These are phyloP conservation scores for Syzygium aromaticum DNA, from an alignment of 345 rosid genomes.

Conservation along the genomic window DNA sequence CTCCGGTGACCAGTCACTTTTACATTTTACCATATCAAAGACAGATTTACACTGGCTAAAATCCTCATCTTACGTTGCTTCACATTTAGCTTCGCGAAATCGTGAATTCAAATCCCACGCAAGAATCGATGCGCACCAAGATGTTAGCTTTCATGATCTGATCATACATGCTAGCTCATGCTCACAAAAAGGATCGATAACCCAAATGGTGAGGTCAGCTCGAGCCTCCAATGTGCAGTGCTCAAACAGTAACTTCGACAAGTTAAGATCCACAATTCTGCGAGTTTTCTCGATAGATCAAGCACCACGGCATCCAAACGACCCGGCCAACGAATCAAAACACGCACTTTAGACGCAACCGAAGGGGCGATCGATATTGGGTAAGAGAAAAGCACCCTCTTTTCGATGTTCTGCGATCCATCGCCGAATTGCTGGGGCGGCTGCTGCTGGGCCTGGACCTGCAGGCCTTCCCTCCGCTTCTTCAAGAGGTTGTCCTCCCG, in stretches of 20 bases:
- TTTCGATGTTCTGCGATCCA: conserved; percentile 44
- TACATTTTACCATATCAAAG: background rate
- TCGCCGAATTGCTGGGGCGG: conserved; percentile 9
- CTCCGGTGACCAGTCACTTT: background rate
- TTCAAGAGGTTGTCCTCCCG: conserved; percentile 64
- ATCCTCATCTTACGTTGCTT: background rate
- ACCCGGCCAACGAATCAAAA: background rate
- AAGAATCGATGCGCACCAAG: background rate
- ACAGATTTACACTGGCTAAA: background rate
- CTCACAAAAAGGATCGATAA: background rate
- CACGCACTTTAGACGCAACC: background rate
- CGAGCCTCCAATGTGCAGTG: background rate
- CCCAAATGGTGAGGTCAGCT: background rate
- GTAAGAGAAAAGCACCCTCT: conserved; percentile 33
- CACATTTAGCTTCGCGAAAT: background rate
- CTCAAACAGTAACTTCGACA: background rate
- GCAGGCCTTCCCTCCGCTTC: conserved; percentile 65
- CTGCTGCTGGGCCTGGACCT: conserved; percentile 39
- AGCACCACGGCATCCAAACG: background rate
- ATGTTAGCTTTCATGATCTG: background rate
- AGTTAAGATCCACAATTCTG: background rate
- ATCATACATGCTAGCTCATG: background rate
- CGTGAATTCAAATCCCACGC: background rate
- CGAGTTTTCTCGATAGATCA: background rate
- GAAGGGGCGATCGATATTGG: background rate